Conservation (phyloP, 2,329 filamentous ascomycete species). For the Fusarium scirpi region DNA sequence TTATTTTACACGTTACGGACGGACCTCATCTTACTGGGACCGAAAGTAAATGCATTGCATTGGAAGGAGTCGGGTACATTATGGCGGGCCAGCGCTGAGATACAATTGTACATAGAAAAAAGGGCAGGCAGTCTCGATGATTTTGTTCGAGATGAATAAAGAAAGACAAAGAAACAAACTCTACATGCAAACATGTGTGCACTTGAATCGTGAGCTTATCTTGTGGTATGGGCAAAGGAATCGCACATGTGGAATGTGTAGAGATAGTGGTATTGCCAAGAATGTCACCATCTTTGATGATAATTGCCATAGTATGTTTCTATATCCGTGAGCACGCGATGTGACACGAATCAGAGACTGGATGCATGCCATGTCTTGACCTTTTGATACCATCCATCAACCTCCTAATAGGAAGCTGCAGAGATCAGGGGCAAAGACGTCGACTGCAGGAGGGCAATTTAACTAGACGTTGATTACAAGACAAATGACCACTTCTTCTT, state of each 20-base stretch:
- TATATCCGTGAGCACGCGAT: constrained; percentile 3
- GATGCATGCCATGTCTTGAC: constrained; percentile 11
- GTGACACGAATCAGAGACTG: constrained; percentile 2
- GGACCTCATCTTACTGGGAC: constrained; percentile 33
- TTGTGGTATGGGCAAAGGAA: not conserved
- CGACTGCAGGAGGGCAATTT: not conserved
- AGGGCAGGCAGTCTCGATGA: constrained; percentile 39
- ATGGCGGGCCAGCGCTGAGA: constrained; percentile 45
- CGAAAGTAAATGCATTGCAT: constrained; percentile 47
- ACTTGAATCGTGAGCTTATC: not conserved
- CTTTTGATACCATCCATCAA: not conserved
- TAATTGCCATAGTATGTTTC: not conserved
- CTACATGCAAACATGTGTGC: not conserved
- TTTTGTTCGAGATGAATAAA: constrained; percentile 26
- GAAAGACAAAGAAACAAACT: constrained; percentile 29
- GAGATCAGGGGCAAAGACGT: not conserved
- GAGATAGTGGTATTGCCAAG: not conserved
- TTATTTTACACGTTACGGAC: constrained; percentile 24
- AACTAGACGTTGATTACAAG: not conserved
- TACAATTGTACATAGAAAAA: constrained; percentile 47
- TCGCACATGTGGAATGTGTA: constrained; percentile 14
- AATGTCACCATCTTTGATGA: not conserved
- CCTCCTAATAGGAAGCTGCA: not conserved
- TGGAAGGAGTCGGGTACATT: constrained; percentile 46
- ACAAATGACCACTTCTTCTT: not conserved